These are phyloP conservation scores for Metarhizium rileyi DNA, from an alignment of 2,329 filamentous ascomycete species.

Conservation along the genomic window DNA sequence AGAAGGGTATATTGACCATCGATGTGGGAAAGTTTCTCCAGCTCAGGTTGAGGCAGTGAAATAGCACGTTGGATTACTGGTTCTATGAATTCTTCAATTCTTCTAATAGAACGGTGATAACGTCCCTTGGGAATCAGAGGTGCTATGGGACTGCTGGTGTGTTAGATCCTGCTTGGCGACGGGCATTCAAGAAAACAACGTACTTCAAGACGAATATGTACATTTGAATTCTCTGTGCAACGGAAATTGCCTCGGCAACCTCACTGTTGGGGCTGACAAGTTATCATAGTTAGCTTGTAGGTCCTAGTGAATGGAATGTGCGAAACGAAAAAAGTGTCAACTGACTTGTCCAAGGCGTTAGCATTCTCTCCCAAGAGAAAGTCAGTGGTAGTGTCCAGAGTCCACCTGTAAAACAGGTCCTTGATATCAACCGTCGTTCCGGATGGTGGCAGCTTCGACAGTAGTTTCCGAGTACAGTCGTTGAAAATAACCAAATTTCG, in stretches of 20 bases:
- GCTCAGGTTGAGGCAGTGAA: conserved; percentile 50
- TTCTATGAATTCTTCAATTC: conserved; percentile 59
- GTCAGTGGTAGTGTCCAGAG: conserved; percentile 57
- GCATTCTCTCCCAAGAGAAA: conserved; percentile 56
- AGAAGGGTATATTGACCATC: conserved; percentile 64
- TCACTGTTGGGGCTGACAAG: conserved; percentile 36
- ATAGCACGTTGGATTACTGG: conserved; percentile 60
- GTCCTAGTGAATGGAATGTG: background rate
- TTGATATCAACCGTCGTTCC: conserved; percentile 49
- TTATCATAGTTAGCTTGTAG: conserved; percentile 23
- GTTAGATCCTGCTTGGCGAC: background rate
- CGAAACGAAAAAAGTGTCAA: conserved; percentile 1
- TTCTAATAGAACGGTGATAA: conserved; percentile 53
- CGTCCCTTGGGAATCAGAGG: conserved; percentile 45
- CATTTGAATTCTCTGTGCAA: conserved; percentile 59
- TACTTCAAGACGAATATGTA: conserved; percentile 42
- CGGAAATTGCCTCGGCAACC: conserved; percentile 61
- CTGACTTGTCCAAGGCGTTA: conserved; percentile 32
- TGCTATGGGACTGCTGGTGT: conserved; percentile 42
- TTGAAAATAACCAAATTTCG: conserved; percentile 48
- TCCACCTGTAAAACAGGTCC: conserved; percentile 54
- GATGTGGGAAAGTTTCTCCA: conserved; percentile 58
- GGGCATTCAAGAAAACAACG: conserved; percentile 3
- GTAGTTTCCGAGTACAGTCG: conserved; percentile 44
- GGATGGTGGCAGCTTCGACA: conserved; percentile 46